Base-by-base conservation (phyloP, 495 filamentous ascomycete genomes). In the Aspergillus bridgeri region DNA sequence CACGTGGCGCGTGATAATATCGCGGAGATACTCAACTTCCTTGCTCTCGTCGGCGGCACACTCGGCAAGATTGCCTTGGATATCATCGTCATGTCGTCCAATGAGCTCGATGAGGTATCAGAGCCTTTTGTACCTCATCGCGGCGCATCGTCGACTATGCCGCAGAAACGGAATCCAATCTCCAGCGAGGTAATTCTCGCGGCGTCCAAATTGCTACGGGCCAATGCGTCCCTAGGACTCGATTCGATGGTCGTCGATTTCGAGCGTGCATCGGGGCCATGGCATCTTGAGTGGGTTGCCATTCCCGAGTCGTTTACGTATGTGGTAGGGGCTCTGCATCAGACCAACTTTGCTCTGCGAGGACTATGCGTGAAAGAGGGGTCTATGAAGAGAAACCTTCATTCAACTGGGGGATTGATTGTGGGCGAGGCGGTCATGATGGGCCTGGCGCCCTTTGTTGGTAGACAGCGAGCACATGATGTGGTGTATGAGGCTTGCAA, bases 401-500 rank as follows among this genome's bases (percentile, higher is more conserved):
- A 70, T 48, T 74, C 69, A 5, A 76, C 72, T 3, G 61, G 61
- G 51, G 77, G 78, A 5, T 62, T 77, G 51, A 79, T 81, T 57
- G 77, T 79, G 13, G 75, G 69, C 5, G 78, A 81, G 56, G 78
- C 78, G 6, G 77, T 81, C 9, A 81, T 81, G 78, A 81, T 81
- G 78, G 77, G 69, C 23, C 61, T 79, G 22, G 78, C 75, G 43
- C 65, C 67, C 24, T 56, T 70, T 54, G 51, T 77, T 18, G 78
- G 78, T 29, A 60, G 78, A 46, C 72, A 75, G 51, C 62, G 67
- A 45, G 78, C 78, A 21, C 77, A 81, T 62, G 75, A 79, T 60
- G 58, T 78, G 42, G 72, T 79, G 7, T 79, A 81, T 64, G 71
- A 75, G 42, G 75, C 70, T 9, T 81, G 78, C 59, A 74, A 71